Evolutionary conservation across 2,329 filamentous ascomycete species (phyloP).

Genomic region (Thyridium curvatum): DNA sequence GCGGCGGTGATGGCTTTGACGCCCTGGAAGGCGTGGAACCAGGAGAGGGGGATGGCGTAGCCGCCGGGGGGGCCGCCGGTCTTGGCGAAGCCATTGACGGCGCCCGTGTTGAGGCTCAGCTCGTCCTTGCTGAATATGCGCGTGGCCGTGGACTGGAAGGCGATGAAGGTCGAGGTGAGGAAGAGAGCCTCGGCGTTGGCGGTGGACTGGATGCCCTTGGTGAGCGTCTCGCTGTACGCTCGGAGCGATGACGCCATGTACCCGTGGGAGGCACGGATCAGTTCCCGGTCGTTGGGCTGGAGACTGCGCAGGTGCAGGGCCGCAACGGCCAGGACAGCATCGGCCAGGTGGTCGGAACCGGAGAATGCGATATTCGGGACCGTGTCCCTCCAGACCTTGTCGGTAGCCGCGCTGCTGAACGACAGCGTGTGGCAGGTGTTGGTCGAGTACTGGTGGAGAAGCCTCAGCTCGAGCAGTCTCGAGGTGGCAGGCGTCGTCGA

Average conservation of each 20-base stretch:
- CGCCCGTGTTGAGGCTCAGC: slow-evolving; percentile 20
- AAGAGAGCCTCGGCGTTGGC: slow-evolving; percentile 57
- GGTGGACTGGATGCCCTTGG: slow-evolving; percentile 46
- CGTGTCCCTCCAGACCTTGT: slow-evolving; percentile 52
- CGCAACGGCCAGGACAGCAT: slow-evolving; percentile 58
- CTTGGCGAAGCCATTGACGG: slow-evolving; percentile 17
- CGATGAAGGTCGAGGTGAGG: slow-evolving; percentile 55
- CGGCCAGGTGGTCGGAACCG: slow-evolving; percentile 51
- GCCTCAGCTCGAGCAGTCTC: slow-evolving; percentile 51
- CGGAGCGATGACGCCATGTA: slow-evolving; percentile 60
- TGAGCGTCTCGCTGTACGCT: slow-evolving; percentile 51
- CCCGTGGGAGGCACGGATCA: slow-evolving; percentile 57
- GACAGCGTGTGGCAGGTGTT: slow-evolving; percentile 55
- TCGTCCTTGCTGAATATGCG: slow-evolving; percentile 57
- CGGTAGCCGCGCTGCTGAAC: slow-evolving; percentile 41
- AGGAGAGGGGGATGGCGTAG: slow-evolving; percentile 55
- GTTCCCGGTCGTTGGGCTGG: slow-evolving; percentile 48
- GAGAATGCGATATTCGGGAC: slow-evolving; percentile 57
- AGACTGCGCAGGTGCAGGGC: slow-evolving; percentile 55
- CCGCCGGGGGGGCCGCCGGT: slow-evolving; percentile 17
- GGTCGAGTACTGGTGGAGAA: slow-evolving; percentile 60
- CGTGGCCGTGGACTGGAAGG: slow-evolving; percentile 60
- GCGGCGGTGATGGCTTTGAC: slow-evolving; percentile 59
- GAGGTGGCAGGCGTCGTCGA: slow-evolving; percentile 27
- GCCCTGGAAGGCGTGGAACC: slow-evolving; percentile 63